Conservation (phyloP, 257 asterid genomes). For the Solanum raphanifolium region DNA sequence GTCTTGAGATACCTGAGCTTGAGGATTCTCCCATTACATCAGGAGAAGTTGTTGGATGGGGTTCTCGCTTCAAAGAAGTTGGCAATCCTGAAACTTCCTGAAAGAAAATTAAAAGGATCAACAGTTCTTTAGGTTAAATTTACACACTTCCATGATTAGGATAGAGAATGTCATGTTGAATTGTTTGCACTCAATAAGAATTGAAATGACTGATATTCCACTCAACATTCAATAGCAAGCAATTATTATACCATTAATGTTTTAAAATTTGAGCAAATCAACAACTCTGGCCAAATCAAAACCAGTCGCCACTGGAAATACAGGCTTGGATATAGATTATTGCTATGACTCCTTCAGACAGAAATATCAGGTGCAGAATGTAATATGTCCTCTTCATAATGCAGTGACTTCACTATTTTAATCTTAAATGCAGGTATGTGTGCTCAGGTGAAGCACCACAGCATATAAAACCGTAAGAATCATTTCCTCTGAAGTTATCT, state of each 20-base stretch:
- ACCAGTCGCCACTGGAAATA: neutral
- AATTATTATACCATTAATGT: neutral
- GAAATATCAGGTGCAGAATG: neutral
- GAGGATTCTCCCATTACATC: constrained; percentile 75
- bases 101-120: neutral
- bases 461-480: neutral
- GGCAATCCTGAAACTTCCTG: constrained; percentile 89
- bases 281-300: neutral
- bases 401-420: neutral
- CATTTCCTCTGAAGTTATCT: neutral
- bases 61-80: constrained; percentile 54
- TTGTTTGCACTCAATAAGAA: neutral
- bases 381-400: neutral
- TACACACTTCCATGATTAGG: neutral
- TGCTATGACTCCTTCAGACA: neutral
- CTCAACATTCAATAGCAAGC: neutral
- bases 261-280: neutral
- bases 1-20: constrained; percentile 66
- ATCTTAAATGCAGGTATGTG: neutral
- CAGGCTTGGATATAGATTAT: neutral
- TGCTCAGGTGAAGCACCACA: neutral
- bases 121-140: neutral
- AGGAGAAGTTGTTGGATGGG: constrained; percentile 37
- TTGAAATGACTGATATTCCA: neutral
- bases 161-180: neutral